Conservation (phyloP, 1,284 basidiomycete genomes). For the Trametes polyzona region DNA sequence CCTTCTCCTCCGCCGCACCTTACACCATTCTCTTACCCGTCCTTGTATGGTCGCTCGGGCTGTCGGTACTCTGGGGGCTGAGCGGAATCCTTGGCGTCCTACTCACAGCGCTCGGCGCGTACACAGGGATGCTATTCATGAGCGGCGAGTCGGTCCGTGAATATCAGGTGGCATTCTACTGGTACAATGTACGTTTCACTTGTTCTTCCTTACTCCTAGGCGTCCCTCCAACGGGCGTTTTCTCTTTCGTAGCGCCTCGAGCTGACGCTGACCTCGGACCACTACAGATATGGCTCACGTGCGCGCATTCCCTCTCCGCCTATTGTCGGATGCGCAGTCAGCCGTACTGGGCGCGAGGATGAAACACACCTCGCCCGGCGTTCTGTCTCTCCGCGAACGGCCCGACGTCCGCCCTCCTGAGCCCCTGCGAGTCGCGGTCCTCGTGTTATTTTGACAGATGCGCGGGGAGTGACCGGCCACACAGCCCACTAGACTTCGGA, state of each 20-base stretch:
- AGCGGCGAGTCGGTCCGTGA: constrained; percentile 2
- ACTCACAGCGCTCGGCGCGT: constrained; percentile 13
- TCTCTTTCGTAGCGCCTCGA: no score
- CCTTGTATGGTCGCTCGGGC: constrained; percentile 19
- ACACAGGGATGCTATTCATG: constrained; percentile 17
- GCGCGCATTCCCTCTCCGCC: constrained; percentile 17
- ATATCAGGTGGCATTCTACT: constrained; percentile 25
- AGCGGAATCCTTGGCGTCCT: not conserved
- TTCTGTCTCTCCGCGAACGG: no score
- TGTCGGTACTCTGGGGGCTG: constrained; percentile 20
- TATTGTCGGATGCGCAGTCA: constrained; percentile 13
- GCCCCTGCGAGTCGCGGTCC: no score
- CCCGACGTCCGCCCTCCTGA: no score
- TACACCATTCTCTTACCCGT: constrained; percentile 15
- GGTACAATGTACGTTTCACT: constrained; percentile 27
- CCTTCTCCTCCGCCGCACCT: constrained; percentile 17
- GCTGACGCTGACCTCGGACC: not conserved
- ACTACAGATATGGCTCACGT: constrained; percentile 21
- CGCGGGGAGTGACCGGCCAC: no score
- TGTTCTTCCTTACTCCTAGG: not conserved
- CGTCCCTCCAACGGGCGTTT: no score
- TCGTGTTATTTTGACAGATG: no score
- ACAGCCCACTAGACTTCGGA: no score
- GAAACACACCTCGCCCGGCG: not conserved
- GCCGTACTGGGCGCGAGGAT: not conserved